These are phyloP conservation scores for Trebouxia sp. DNA, from an alignment of 139 green algal genomes.

Conservation along the genomic window DNA sequence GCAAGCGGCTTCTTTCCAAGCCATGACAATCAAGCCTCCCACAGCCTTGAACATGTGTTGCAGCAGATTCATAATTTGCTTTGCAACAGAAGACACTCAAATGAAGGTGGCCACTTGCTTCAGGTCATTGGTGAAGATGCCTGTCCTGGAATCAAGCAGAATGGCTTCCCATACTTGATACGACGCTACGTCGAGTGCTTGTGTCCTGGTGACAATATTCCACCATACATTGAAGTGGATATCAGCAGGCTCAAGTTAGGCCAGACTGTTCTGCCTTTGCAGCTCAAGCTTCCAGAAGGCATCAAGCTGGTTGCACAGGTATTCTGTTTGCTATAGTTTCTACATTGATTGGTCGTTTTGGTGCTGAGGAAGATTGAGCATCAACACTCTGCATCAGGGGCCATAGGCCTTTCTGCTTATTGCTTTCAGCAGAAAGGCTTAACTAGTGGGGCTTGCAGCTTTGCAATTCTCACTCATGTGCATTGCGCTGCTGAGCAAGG, in stretches of 20 bases:
- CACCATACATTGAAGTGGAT: conserved; percentile 36
- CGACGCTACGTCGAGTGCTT: conserved; percentile 33
- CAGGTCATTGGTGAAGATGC: conserved; percentile 53
- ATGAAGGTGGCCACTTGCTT: background rate
- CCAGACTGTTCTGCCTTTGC: background rate
- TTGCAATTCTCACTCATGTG: too few relatives aligned
- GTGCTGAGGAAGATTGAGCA: too few relatives aligned
- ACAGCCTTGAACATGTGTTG: too few relatives aligned
- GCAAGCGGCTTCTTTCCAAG: too few relatives aligned
- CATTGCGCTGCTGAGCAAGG: too few relatives aligned
- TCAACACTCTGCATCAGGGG: too few relatives aligned
- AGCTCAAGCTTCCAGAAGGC: background rate
- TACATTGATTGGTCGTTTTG: too few relatives aligned
- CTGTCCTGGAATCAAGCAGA: conserved; percentile 51
- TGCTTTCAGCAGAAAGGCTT: too few relatives aligned
- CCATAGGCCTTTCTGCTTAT: too few relatives aligned
- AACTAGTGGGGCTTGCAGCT: too few relatives aligned
- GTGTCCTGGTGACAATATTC: conserved; percentile 31
- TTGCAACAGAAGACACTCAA: background rate
- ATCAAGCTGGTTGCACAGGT: conserved; percentile 17
- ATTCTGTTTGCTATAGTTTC: background rate
- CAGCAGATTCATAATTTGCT: too few relatives aligned
- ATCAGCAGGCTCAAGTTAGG: conserved; percentile 4
- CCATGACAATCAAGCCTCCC: too few relatives aligned
- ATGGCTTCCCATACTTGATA: conserved; percentile 52